phyloP scores from a whole-genome alignment of 768 basidiomycete species.

The Dacryopinax primogenitus region DNA sequence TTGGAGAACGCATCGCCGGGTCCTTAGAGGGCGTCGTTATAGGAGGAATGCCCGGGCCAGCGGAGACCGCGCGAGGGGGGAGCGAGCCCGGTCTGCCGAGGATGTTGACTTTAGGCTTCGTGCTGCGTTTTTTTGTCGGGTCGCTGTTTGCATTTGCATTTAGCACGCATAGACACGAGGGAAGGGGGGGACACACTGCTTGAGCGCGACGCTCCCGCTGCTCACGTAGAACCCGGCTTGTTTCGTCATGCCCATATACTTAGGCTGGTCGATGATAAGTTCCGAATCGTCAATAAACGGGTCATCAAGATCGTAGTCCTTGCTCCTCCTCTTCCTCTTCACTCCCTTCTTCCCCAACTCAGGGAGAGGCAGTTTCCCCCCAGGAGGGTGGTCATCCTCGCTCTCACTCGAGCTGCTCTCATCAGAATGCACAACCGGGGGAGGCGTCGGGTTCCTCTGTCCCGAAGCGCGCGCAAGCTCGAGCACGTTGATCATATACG shows the following conservation, averaged over 20 bases:
- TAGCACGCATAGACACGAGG: neutral
- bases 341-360: constrained; percentile 6
- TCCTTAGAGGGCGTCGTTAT: constrained; percentile 2
- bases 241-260: constrained; percentile 80
- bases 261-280: constrained; percentile 76
- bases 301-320: constrained; percentile 84
- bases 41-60: neutral
- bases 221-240: constrained; percentile 90
- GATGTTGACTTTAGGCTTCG: constrained; percentile 2
- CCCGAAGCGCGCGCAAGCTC: constrained; percentile 48
- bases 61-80: neutral
- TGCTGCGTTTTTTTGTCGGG: neutral
- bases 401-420: constrained; percentile 47
- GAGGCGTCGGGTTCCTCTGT: constrained; percentile 49
- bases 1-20: neutral
- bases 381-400: constrained; percentile 29
- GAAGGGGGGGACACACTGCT: constrained; percentile 24
- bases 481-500: constrained; percentile 61
- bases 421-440: constrained; percentile 33
- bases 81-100: neutral
- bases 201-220: constrained; percentile 73
- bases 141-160: neutral
- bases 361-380: constrained; percentile 10
- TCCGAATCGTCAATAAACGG: constrained; percentile 98
- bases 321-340: neutral